A percentile compares a stretch with the other conserved stretches of the same genome.
Conservation (phyloP, 1,284 basidiomycete genomes). For the Heterobasidion irregulare region DNA sequence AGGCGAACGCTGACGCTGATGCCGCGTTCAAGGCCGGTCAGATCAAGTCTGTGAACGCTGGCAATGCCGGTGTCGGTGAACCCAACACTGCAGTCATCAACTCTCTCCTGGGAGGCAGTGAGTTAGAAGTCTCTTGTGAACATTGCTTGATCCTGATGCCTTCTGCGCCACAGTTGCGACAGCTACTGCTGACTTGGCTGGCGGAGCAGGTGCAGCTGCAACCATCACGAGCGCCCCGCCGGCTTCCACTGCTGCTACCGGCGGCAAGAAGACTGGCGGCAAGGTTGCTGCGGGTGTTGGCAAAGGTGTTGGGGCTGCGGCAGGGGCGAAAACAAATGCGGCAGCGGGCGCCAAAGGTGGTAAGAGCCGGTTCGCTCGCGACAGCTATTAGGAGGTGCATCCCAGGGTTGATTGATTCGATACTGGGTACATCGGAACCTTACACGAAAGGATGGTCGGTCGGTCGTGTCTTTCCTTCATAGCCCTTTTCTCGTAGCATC, state of each 20-base stretch:
- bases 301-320: background rate
- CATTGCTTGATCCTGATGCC: background rate
- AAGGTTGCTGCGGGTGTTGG: background rate
- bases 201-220: background rate
- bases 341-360: background rate
- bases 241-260: background rate
- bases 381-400: background rate
- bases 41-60: background rate
- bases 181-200: background rate
- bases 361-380: background rate
- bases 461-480: background rate
- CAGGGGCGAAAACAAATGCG: background rate
- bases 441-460: background rate
- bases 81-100: background rate
- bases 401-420: background rate
- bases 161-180: background rate
- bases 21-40: background rate
- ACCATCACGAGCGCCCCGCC: background rate
- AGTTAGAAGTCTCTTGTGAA: background rate
- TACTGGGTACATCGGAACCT: background rate
- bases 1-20: background rate
- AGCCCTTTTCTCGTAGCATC: background rate
- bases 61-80: background rate
- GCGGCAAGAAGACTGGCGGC: background rate
- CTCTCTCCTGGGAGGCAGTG: background rate